Base-by-base conservation (phyloP, 768 basidiomycete genomes). In the Boletus sensibilis region DNA sequence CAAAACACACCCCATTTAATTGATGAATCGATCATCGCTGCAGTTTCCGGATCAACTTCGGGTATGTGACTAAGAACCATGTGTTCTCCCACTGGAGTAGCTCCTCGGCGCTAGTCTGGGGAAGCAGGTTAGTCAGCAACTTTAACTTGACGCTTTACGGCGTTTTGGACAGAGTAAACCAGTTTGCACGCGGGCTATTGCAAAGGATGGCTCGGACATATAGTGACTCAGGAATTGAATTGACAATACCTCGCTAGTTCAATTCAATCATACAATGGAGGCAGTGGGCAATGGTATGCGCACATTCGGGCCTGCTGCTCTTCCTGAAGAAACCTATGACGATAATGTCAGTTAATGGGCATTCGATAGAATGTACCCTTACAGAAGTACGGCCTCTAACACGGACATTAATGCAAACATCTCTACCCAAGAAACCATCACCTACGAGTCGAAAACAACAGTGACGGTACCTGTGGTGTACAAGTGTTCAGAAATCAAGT, bases 401-500 rank as follows among this genome's bases (percentile, higher is more conserved):
- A 29, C 59, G 58, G 56, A 64, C 60, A 64, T 51, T 70, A 64
- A 55, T 25, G 56, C 43, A 39, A 56, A 43, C 50, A 35, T 48
- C 53, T 49, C 47, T 50, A 51, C 47, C 47, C 43, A 48, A 53
- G 50, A 56, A 42, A 46, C 42, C 35, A 31, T 35, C 34, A 72
- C 82, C 71, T 64, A 89, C 85, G 84, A 83, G 73, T 76, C 86
- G 68, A 94, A 91, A 1, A 94, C 85, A 69, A 92, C 78, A 8
- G 89, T 93, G 55, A 88, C 69, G 49, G 90, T 87, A 16, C 88
- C 88, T 87, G 57, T 33, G 31, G 39, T 27, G 33, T 56, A 35
- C 27, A 50, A 41, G 40, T 21, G 6, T 33, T 59, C 21, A 62
- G 29, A 43, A 42, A 50, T 18, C 53, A 48, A 53, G 37, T 44